Base-by-base conservation (phyloP, 768 basidiomycete species). In the Amanita molliuscula region DNA sequence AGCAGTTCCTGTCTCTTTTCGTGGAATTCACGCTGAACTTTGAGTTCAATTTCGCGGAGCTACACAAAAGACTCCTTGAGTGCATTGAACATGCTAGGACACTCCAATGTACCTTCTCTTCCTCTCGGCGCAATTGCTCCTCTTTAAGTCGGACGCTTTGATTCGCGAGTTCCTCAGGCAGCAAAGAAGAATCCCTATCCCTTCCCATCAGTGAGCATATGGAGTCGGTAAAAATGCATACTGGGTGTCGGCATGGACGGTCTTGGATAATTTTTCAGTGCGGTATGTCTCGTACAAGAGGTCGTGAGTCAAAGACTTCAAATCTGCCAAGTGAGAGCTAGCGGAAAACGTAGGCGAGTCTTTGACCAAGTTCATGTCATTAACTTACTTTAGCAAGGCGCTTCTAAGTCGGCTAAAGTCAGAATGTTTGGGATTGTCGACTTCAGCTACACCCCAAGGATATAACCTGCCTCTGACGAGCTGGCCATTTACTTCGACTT, bases 381-480 rank as follows among this genome's bases (percentile, higher is more conserved):
- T 10, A 48, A 67, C 74, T 59, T 64, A 93, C 91, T 87, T 88
- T 59, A 99, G 76, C 48, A 99, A 74, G 36, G 94, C 95, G 55
- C 88, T 87, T 58, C 95, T 75, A 53, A 99, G 79, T 51, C 92
- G 76, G 66, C 87, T 88, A 65, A 98, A 98, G 72, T 99, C 96
- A n/a, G 90, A 96, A 71, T 99, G 96, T 65, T 91, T 88, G n/a
- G 93, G 92, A 67, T 98, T 97, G 74, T 99, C 96, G 54, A 98
- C 94, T 64, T 98, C 94, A 45, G 88, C 96, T 53, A 98, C 77
- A 60, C 96, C 96, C 96, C 96, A 99, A 3, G 96, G 96, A 68
- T 98, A 99, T 62, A 92, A 84, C 57, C 96, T 78, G 35, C 89
- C 95, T 53, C 96, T 86, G 56, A 96, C 83, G 38, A 81, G 81